phyloP scores from a whole-genome alignment of 306 rosid genomes.

The barrel medic (Medicago truncatula) region DNA sequence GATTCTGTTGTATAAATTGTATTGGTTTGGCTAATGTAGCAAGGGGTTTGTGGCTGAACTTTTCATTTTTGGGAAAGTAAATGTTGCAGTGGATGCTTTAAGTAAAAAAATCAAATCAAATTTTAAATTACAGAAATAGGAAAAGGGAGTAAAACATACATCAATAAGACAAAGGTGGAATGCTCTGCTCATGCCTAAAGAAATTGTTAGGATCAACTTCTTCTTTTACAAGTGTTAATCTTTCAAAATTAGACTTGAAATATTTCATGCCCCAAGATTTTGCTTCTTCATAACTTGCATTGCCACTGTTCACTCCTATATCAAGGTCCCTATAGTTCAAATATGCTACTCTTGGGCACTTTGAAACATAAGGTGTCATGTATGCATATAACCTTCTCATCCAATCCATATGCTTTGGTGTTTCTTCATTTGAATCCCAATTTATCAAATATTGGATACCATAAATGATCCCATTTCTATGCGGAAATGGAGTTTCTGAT shows the following conservation, averaged over 20 bases:
- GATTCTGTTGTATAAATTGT: neutral
- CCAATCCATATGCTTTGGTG: slow-evolving; percentile 51
- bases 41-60: too few species aligned
- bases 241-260: slow-evolving; percentile 55
- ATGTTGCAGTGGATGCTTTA: too few species aligned
- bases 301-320: slow-evolving; percentile 48
- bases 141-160: too few species aligned
- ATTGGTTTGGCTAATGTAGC: neutral
- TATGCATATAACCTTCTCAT: slow-evolving; percentile 46
- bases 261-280: slow-evolving; percentile 57
- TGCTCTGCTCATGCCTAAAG: slow-evolving; percentile 59
- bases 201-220: slow-evolving; percentile 53
- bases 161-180: slow-evolving; percentile 41
- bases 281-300: slow-evolving; percentile 46
- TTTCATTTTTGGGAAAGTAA: too few species aligned
- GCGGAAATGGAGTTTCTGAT: slow-evolving; percentile 51
- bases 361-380: slow-evolving; percentile 61
- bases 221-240: slow-evolving; percentile 48
- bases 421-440: slow-evolving; percentile 51
- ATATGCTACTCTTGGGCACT: slow-evolving; percentile 59
- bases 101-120: neutral
- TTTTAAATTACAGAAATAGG: neutral
- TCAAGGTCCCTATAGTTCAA: slow-evolving; percentile 68
- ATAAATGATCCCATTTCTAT: slow-evolving; percentile 48
- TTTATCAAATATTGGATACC: slow-evolving; percentile 55